These are phyloP conservation scores for Casuarina glauca DNA, from an alignment of 306 rosid species.

Conservation along the genomic window DNA sequence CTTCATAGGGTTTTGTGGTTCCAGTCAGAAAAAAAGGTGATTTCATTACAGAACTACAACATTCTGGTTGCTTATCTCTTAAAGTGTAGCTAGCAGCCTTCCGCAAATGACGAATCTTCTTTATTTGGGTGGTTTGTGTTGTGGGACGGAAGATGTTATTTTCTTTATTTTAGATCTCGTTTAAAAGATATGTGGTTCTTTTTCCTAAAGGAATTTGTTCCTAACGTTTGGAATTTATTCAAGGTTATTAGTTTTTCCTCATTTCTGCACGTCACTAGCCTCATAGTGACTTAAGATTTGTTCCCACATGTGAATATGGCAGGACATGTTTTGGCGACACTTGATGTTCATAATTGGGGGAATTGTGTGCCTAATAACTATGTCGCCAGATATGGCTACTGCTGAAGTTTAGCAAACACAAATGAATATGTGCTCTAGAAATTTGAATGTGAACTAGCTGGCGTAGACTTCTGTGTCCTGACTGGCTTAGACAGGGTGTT, in stretches of 20 bases:
- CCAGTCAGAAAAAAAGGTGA: constrained; percentile 14
- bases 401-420: not conserved
- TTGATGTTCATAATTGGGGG: not conserved
- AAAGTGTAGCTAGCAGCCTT: not conserved
- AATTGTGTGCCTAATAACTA: not conserved
- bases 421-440: not conserved
- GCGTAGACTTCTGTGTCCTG: not conserved
- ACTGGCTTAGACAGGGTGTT: not conserved
- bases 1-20: constrained; percentile 6
- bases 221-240: not conserved
- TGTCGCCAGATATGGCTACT: not conserved
- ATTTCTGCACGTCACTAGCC: not conserved
- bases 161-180: not conserved
- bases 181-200: not conserved
- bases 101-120: not conserved
- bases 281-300: not conserved
- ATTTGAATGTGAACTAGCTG: not conserved
- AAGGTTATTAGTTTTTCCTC: not conserved
- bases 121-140: not conserved
- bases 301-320: not conserved
- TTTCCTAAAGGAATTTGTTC: not conserved
- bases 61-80: not conserved
- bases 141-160: not conserved
- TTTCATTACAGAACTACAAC: not conserved
- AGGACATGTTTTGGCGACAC: not conserved